Base-by-base conservation (phyloP, 805 yeast species). In the Saccharomycopsis schoenii region DNA sequence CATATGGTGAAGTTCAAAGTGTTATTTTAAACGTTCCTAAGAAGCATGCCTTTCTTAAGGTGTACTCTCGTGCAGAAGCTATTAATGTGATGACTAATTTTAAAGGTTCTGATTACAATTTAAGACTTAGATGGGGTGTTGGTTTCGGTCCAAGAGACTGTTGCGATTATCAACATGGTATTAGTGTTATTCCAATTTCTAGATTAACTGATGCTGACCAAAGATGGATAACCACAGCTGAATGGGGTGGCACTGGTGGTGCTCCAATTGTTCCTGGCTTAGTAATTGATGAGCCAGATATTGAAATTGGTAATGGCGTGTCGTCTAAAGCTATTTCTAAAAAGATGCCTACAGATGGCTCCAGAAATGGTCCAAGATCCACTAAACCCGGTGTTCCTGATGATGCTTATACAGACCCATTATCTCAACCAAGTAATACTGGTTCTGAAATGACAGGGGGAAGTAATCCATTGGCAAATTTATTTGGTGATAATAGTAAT, bases 81-180 rank as follows among this genome's bases (percentile, higher is more conserved):
- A 97, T 89, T 71, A 82, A 78, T 63, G 91, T 91, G 14, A 80
- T 90, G 61, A 77, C 81, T 50, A 81, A 84, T 51, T 90, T 92
- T 75, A 83, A 85, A 66, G 85, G 84, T 64, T 86, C 87, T 50
- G 72, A 81, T 10, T 76, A 83, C 66, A 71, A 75, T 41, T 77
- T 94, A 67, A 83, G 98, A 74, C 89, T 96, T 4, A 82, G 97
- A 71, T 94, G 99, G 99, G 99, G 98, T 66, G 98, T 94, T 64
- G 99, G 99, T 1, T 94, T 88, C 70, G 99, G 99, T 4, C 99
- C 99, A 60, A 84, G 99, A 76, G 98, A 94, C 72, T 93, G 98
- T 77, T 89, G 97, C 72, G 96, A 94, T 73, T 94, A 94, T 73
- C 92, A 86, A 69, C 86, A 86, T 61, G 99, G 99, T 64, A 80